Conservation (phyloP, 495 filamentous ascomycete species). For the Usnea hakonensis region DNA sequence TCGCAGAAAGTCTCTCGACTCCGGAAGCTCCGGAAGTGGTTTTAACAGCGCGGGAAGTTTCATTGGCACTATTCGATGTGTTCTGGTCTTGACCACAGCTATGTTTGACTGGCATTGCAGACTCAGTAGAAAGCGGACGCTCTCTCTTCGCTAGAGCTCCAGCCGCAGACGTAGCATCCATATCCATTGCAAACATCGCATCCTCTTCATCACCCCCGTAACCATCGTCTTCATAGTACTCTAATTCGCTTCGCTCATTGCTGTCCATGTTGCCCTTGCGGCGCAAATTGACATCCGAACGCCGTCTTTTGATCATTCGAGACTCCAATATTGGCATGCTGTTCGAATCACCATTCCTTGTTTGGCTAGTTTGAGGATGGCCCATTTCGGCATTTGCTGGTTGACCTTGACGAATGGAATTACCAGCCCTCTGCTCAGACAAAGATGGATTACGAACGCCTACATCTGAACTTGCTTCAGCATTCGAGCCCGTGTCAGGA, state of each 20-base stretch:
- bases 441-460: background rate
- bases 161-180: conserved; percentile 32
- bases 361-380: too few relatives aligned
- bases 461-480: background rate
- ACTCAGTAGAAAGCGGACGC: background rate
- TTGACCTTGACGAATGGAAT: conserved; percentile 2
- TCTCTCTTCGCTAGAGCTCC: background rate
- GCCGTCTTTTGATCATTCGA: conserved; percentile 48
- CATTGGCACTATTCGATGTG: conserved; percentile 1
- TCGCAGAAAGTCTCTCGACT: background rate
- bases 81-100: conserved; percentile 1
- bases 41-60: background rate
- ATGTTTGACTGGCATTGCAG: background rate
- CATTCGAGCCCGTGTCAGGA: background rate
- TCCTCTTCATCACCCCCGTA: conserved; percentile 75
- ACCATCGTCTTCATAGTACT: conserved; percentile 80
- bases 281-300: conserved; percentile 71
- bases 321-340: conserved; percentile 12
- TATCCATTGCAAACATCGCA: conserved; percentile 67
- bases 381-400: background rate
- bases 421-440: background rate
- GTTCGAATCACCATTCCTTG: background rate
- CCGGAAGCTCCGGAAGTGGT: background rate
- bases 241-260: conserved; percentile 55
- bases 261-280: conserved; percentile 58